phyloP scores from a whole-genome alignment of 345 rosid genomes.

The Combretum micranthum region DNA sequence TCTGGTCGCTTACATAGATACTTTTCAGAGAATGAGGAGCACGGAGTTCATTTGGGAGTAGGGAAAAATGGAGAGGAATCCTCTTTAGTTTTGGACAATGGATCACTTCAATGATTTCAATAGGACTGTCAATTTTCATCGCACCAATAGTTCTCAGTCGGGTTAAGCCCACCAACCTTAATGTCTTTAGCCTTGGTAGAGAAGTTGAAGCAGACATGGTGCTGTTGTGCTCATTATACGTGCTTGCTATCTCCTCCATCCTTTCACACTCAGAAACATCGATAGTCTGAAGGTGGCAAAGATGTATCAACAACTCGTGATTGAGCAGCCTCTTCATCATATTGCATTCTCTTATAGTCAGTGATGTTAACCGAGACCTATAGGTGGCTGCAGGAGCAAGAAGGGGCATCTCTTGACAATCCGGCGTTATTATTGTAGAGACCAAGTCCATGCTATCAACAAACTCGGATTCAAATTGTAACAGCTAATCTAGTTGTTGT shows the following conservation, averaged over 20 bases:
- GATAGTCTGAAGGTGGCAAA: no score
- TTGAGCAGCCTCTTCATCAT: not conserved
- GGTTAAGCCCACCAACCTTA: not conserved
- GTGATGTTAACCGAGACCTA: not conserved
- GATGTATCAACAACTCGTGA: no score
- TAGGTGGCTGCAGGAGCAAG: not conserved
- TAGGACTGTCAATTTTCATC: constrained; percentile 6
- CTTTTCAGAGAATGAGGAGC: no score
- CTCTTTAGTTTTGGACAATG: constrained; percentile 10
- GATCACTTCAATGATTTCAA: not conserved
- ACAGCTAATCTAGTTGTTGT: no score
- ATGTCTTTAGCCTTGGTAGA: not conserved
- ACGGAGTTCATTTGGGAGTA: no score
- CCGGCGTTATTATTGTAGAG: constrained; percentile 1
- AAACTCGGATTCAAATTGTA: no score
- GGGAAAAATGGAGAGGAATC: not conserved
- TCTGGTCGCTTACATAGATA: no score
- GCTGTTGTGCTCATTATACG: not conserved
- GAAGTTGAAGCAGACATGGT: constrained; percentile 1
- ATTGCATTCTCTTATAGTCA: not conserved
- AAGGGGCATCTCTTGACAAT: not conserved
- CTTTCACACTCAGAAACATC: no score
- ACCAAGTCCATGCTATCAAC: no score
- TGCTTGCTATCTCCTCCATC: not conserved
- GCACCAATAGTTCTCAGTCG: constrained; percentile 9